Evolutionary conservation across 805 yeast genomes (phyloP).

Genomic region (Dipodascus albidus): DNA sequence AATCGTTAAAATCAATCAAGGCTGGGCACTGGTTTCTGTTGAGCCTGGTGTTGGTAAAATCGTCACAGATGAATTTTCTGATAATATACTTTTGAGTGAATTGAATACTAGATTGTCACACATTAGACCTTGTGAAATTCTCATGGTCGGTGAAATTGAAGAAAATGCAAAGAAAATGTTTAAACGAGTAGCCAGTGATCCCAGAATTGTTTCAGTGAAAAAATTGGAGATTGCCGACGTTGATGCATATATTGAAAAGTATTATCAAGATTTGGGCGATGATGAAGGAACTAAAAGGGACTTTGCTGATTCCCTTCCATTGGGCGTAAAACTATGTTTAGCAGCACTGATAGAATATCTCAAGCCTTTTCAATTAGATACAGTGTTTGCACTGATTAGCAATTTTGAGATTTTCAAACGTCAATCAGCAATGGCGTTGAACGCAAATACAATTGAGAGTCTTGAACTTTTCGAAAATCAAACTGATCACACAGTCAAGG

Average conservation of each 20-base stretch:
- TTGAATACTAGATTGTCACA: constrained; percentile 66
- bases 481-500: constrained; percentile 44
- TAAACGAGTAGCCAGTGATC: constrained; percentile 4
- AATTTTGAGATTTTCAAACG: constrained; percentile 43
- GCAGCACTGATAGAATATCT: constrained; percentile 43
- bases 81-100: constrained; percentile 42
- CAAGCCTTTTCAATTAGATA: constrained; percentile 48
- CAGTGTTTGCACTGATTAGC: constrained; percentile 39
- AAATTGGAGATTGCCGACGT: constrained; percentile 3
- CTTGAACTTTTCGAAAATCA: constrained; percentile 65
- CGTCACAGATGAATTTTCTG: constrained; percentile 58
- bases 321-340: constrained; percentile 29
- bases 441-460: constrained; percentile 54
- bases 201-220: constrained; percentile 1
- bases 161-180: constrained; percentile 23
- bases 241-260: background rate
- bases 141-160: constrained; percentile 34
- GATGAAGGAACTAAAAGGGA: constrained; percentile 14
- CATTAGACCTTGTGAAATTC: constrained; percentile 65
- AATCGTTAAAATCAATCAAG: constrained; percentile 1
- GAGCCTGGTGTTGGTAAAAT: constrained; percentile 70
- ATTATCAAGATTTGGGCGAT: constrained; percentile 5
- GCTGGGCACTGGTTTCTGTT: constrained; percentile 44
- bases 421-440: constrained; percentile 39
- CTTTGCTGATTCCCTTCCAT: constrained; percentile 14